These are phyloP conservation scores for Ogataea paradorogensis DNA, from an alignment of 805 yeast species.

Conservation along the genomic window DNA sequence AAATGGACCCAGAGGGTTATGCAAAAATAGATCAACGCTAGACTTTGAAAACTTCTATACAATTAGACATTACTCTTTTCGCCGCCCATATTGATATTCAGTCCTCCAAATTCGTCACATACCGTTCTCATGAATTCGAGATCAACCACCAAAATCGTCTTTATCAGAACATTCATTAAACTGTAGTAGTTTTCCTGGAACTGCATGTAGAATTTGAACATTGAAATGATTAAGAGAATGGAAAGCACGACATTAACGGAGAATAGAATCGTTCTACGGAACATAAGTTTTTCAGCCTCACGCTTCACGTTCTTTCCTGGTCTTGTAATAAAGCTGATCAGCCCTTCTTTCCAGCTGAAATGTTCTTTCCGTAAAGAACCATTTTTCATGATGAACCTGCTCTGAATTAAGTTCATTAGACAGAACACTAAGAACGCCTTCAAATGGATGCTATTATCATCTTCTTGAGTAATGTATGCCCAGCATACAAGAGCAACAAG, in stretches of 20 bases:
- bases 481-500: slow-evolving; percentile 26
- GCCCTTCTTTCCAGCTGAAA: slow-evolving; percentile 18
- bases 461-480: slow-evolving; percentile 29
- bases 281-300: slow-evolving; percentile 19
- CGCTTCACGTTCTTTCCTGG: slow-evolving; percentile 19
- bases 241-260: slow-evolving; percentile 8
- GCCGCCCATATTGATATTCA: slow-evolving; percentile 9
- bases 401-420: slow-evolving; percentile 25
- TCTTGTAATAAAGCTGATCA: slow-evolving; percentile 16
- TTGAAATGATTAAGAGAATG: slow-evolving; percentile 12
- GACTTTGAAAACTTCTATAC: background rate
- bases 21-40: slow-evolving; percentile 18
- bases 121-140: slow-evolving; percentile 23
- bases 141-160: slow-evolving; percentile 20
- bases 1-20: slow-evolving; percentile 39
- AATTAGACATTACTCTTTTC: slow-evolving; percentile 9
- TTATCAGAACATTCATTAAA: slow-evolving; percentile 13
- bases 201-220: slow-evolving; percentile 22
- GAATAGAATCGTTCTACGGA: slow-evolving; percentile 21
- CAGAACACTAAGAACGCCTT: slow-evolving; percentile 28
- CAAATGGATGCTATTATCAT: slow-evolving; percentile 27
- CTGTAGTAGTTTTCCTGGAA: slow-evolving; percentile 11
- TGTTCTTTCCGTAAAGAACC: slow-evolving; percentile 7
- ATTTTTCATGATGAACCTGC: slow-evolving; percentile 26
- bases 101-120: slow-evolving; percentile 21